A percentile compares a stretch with the other conserved stretches of the same genome.
These are phyloP conservation scores for Torrubiella hemipterigena DNA, from an alignment of 2,329 filamentous ascomycete species.

Conservation along the genomic window DNA sequence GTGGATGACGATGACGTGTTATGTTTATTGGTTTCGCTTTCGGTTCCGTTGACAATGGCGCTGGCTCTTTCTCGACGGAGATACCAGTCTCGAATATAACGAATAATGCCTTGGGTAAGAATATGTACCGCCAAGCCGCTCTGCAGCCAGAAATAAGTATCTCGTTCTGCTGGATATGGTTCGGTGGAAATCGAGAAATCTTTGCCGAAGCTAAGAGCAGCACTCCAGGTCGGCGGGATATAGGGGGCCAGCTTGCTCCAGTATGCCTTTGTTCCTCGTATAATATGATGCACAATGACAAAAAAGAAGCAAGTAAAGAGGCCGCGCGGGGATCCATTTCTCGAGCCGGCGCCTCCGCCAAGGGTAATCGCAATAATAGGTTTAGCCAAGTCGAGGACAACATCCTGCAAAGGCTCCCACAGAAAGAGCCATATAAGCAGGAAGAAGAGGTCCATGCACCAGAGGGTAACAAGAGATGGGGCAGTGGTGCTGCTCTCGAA, in stretches of 20 bases:
- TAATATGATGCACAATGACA: constrained; percentile 44
- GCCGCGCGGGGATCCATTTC: constrained; percentile 57
- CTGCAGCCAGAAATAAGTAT: constrained; percentile 53
- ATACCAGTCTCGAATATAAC: constrained; percentile 60
- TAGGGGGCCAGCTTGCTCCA: constrained; percentile 34
- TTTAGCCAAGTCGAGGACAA: constrained; percentile 82
- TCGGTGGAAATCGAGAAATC: constrained; percentile 27
- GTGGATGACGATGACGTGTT: constrained; percentile 21
- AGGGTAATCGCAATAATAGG: constrained; percentile 86
- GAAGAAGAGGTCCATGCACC: constrained; percentile 74
- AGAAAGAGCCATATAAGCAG: constrained; percentile 78
- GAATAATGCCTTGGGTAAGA: constrained; percentile 58
- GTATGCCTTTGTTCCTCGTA: constrained; percentile 35
- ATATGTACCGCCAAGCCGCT: constrained; percentile 65
- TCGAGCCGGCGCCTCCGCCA: constrained; percentile 64
- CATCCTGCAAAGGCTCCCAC: constrained; percentile 77
- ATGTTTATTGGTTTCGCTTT: constrained; percentile 52
- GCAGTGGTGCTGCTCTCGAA: constrained; percentile 80
- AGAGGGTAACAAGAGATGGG: constrained; percentile 72
- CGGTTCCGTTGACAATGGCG: constrained; percentile 33
- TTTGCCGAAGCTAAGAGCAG: constrained; percentile 32
- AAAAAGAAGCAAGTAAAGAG: constrained; percentile 60
- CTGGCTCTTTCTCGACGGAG: constrained; percentile 46
- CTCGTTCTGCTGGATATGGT: constrained; percentile 44
- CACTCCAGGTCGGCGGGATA: constrained; percentile 32